Base-by-base conservation (phyloP, 176 grass and related monocot species). In the Coix lacrymajobi region DNA sequence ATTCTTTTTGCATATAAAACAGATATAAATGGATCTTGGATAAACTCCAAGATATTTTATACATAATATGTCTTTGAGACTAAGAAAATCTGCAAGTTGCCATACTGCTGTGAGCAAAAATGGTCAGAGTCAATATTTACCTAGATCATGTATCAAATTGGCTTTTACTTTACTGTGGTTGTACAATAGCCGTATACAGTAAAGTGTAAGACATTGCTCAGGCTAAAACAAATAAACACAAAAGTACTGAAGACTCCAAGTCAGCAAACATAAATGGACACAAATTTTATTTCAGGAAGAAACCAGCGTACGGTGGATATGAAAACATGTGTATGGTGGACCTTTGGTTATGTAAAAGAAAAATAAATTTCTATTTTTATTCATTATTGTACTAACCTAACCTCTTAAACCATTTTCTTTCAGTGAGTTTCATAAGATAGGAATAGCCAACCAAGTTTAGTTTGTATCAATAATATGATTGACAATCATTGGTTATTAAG, bases 21-120 rank as follows among this genome's bases (percentile, higher is more conserved):
- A 62, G 41, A 84, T 48, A 33, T 37, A 81, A 20, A 85, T 63
- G 46, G 19, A 41, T 62, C 32, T 15, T 70, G 17, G 51, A 11
- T 76, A 37, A 76, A 85, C 15, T 60, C 11, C 29, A 74, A 66
- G 56, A 75, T 3, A 84, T 88, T 65, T 73, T 41, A 74, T 66
- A 38, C 64, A 72, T 71, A 31, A 62, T 56, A 16, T 13, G 24
- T 10, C 11, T 52, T 26, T 40, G 71, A 44, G 73, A 54, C 15
- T 81, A 67, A 13, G 25, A 1, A 86, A 80, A 66, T 66, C 7
- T 86, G 24, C 20, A 79, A 43, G 25, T 20, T 86, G 25, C 22
- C n/a, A 37, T 29, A 19, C 63, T 86, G 57, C 7, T 75, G 69
- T 39, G 37, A 78, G 52, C 32, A 83, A 78, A 76, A 32, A 34